phyloP scores from a whole-genome alignment of 352 stramenopile genomes.

The Albugo candida region DNA sequence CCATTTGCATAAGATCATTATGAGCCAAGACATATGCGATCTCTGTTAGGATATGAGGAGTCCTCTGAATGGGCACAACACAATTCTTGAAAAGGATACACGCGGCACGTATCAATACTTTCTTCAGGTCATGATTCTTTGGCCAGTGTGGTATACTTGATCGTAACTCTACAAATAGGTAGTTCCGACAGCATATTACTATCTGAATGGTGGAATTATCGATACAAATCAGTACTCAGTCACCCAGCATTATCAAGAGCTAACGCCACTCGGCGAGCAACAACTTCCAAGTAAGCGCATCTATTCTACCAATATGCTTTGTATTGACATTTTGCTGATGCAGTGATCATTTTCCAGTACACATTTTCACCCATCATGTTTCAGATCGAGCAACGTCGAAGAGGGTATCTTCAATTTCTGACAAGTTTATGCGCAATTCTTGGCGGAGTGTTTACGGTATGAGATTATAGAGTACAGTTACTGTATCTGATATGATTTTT shows the following conservation, averaged over 20 bases:
- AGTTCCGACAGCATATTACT: slow-evolving; percentile 90
- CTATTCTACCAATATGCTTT: background rate
- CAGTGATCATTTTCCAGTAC: slow-evolving; percentile 94
- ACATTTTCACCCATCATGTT: slow-evolving; percentile 93
- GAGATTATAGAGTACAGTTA: slow-evolving; percentile 4
- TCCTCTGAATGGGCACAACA: slow-evolving; percentile 43
- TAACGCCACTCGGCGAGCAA: slow-evolving; percentile 75
- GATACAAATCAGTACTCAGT: slow-evolving; percentile 96
- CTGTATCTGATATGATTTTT: background rate
- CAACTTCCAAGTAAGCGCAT: slow-evolving; percentile 38
- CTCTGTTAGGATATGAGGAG: slow-evolving; percentile 59
- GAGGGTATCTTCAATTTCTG: slow-evolving; percentile 79
- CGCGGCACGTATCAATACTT: slow-evolving; percentile 74
- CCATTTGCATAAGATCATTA: background rate
- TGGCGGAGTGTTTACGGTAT: slow-evolving; percentile 79
- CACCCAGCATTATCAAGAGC: slow-evolving; percentile 87
- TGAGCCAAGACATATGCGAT: background rate
- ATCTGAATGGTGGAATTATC: slow-evolving; percentile 71
- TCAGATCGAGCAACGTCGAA: slow-evolving; percentile 86
- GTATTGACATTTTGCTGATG: slow-evolving; percentile 7
- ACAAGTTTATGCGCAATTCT: slow-evolving; percentile 86
- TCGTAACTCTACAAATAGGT: slow-evolving; percentile 32
- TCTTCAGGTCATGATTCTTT: slow-evolving; percentile 26
- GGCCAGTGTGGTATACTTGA: background rate
- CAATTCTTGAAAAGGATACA: slow-evolving; percentile 22